Evolutionary conservation across 495 filamentous ascomycete species (phyloP).

Genomic region (Neurospora discreta): DNA sequence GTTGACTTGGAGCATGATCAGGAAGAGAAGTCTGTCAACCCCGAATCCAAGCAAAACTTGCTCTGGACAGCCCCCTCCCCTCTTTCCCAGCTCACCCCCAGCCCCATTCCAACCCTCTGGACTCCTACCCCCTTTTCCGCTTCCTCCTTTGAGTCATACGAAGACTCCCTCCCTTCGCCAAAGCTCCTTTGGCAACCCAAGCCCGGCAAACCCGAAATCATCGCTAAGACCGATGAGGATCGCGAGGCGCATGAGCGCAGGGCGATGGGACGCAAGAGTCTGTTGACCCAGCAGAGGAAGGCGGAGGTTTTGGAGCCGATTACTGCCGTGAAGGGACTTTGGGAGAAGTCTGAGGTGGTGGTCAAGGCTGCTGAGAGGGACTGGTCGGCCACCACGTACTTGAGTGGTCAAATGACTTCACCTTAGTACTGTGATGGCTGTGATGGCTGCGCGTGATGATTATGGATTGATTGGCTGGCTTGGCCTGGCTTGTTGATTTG

Average conservation of each 20-base stretch:
- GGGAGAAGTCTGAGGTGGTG: neutral
- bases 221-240: constrained; percentile 12
- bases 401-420: neutral
- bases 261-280: constrained; percentile 6
- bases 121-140: neutral
- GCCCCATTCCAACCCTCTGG: neutral
- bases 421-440: neutral
- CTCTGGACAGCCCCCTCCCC: constrained; percentile 3
- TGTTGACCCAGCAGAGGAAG: constrained; percentile 2
- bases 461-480: neutral
- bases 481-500: neutral
- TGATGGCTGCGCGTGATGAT: neutral
- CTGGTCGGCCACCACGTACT: too few relatives aligned
- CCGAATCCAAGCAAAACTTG: neutral
- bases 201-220: neutral
- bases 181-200: neutral
- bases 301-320: constrained; percentile 15
- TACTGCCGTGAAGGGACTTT: constrained; percentile 4
- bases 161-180: neutral
- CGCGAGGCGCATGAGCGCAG: constrained; percentile 6
- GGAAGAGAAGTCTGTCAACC: neutral
- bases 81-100: neutral
- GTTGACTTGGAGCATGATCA: neutral
- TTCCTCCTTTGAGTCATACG: neutral
- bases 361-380: neutral